Percentiles rank a stretch among this genome's conserved stretches.
These are phyloP conservation scores for Ophiostoma angusticollis DNA, from an alignment of 2,329 filamentous ascomycete genomes.

Conservation along the genomic window DNA sequence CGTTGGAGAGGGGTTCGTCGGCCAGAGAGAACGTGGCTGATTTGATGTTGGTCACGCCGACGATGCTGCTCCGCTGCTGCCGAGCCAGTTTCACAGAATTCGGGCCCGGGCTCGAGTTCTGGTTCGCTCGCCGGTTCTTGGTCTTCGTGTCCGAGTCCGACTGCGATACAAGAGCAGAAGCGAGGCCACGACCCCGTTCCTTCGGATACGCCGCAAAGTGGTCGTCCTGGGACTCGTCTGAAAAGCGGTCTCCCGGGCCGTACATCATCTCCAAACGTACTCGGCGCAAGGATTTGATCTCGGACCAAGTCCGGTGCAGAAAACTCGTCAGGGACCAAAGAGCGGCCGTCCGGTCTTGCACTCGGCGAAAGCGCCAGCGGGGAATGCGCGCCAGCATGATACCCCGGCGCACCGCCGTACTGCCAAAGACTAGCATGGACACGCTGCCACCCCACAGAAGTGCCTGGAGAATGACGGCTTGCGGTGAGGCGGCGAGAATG, in stretches of 20 bases:
- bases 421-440: slow-evolving; percentile 58
- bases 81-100: no score
- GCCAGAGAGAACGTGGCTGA: no score
- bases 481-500: slow-evolving; percentile 65
- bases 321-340: slow-evolving; percentile 19
- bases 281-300: slow-evolving; percentile 18
- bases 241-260: slow-evolving; percentile 18
- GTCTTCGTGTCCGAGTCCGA: no score
- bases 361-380: slow-evolving; percentile 70
- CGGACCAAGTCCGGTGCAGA: slow-evolving; percentile 20
- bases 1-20: no score
- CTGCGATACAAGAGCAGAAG: no score
- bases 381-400: slow-evolving; percentile 79
- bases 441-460: slow-evolving; percentile 78
- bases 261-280: slow-evolving; percentile 22
- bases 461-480: slow-evolving; percentile 72
- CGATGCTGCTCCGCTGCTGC: no score
- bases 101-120: no score
- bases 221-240: slow-evolving; percentile 22
- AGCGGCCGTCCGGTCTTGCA: slow-evolving; percentile 23
- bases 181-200: neutral
- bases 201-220: slow-evolving; percentile 19
- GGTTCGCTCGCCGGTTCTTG: no score
- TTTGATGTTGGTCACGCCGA: no score
- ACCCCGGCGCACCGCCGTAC: slow-evolving; percentile 66